Evolutionary conservation across 352 stramenopile species (phyloP), one percentile per base, ranked within the genome.

Genomic region (Phytophthora europaea): DNA sequence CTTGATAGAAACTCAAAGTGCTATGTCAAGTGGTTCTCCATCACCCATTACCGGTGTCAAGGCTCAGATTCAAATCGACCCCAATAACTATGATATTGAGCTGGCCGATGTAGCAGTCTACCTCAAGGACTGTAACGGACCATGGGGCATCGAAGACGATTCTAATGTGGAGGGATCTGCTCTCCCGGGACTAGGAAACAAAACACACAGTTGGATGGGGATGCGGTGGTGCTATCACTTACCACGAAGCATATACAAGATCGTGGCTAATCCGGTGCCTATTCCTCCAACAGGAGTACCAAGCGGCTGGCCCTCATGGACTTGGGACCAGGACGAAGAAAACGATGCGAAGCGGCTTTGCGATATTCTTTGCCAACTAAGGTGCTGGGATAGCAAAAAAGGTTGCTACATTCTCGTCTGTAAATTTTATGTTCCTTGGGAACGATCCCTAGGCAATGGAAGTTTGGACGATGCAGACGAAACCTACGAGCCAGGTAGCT

Each of bases 191-290:
- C 48, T 89, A 50, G 75, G 81, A 33, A 88, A 86, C 28, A 80
- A 80, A 59, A 95, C 86, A 0, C 78, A 79, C 23, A 85, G 86
- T 22, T 95, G 87, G 84, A 90, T 95, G 87, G 78, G 73, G 33
- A 89, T 96, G 82, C 87, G 82, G 23, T 96, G 89, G 89, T 88
- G 82, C 34, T 96, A 96, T 54, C 84, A 92, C 36, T 67, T 95
- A 22, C 88, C 89, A 38, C 80, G 89, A 61, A 79, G 67, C 51
- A 69, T 96, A 34, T 61, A 63, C 34, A 79, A 81, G 52, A 83
- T 95, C 34, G 61, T 81, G 33, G 83, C 78, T 15, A 79, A 81
- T 36, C 80, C 89, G 8, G 83, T 96, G 13, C 89, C 88, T 0
- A 70, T 90, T 55, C 87, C 87, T 59, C 83, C 87, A 0, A 85